A percentile compares a stretch with the other conserved stretches of the same genome.
Conservation (phyloP, 352 stramenopile species). For the Halophytophthora batemanensis region DNA sequence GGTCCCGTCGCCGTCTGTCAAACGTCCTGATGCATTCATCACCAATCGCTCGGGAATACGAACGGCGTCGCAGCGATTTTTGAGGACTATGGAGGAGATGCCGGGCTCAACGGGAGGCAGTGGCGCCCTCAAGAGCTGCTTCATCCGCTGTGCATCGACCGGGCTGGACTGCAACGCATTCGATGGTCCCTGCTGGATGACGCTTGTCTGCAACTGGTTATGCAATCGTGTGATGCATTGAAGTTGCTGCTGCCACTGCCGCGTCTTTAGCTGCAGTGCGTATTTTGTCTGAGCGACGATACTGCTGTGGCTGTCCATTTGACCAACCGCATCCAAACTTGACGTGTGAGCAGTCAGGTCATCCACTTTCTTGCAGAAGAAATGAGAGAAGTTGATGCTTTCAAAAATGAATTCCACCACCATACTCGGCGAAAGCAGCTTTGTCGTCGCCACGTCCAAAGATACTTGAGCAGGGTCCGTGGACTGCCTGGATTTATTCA, state of each 20-base stretch:
- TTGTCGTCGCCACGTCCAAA: constrained; percentile 2
- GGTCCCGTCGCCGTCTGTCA: neutral
- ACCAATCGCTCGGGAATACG: constrained; percentile 8
- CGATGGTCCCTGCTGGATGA: neutral
- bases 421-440: neutral
- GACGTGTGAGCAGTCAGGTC: constrained; percentile 2
- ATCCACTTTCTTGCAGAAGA: constrained; percentile 12
- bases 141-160: constrained; percentile 12
- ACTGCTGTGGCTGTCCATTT: neutral
- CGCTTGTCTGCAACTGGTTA: constrained; percentile 5
- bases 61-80: constrained; percentile 9
- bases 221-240: constrained; percentile 3
- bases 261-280: neutral
- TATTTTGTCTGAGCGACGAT: neutral
- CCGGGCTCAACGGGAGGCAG: constrained; percentile 2
- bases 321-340: neutral
- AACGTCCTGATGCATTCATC: constrained; percentile 17
- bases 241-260: constrained; percentile 9
- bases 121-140: constrained; percentile 14
- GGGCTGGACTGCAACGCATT: neutral
- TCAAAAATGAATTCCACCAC: constrained; percentile 18
- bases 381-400: constrained; percentile 8
- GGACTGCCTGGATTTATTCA: neutral
- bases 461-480: neutral
- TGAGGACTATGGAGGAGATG: constrained; percentile 10